Conservation (phyloP, 2,329 filamentous ascomycete genomes). For the Aspergillus spinulosporus region DNA sequence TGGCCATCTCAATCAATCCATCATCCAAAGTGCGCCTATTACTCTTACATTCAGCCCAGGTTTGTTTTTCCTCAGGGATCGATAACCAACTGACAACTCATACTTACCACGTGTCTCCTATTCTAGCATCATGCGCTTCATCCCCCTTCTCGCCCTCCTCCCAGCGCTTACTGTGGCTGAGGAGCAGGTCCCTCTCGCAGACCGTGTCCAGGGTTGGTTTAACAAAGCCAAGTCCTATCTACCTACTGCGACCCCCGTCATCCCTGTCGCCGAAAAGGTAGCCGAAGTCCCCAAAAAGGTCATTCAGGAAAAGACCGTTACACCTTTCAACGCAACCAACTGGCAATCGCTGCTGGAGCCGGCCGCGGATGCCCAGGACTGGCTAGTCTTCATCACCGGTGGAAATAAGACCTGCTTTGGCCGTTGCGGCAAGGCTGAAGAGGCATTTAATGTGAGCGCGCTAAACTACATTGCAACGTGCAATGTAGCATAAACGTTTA, state of each 20-base stretch:
- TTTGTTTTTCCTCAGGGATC: slow-evolving; percentile 17
- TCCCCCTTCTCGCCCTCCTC: slow-evolving; percentile 51
- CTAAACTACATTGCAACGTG: slow-evolving; percentile 5
- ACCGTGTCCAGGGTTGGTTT: slow-evolving; percentile 50
- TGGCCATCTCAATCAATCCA: slow-evolving; percentile 19
- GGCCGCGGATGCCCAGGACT: slow-evolving; percentile 49
- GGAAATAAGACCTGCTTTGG: slow-evolving; percentile 67
- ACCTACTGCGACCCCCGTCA: slow-evolving; percentile 47
- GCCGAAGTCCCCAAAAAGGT: slow-evolving; percentile 46
- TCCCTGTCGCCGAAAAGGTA: slow-evolving; percentile 39
- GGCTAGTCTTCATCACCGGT: slow-evolving; percentile 62
- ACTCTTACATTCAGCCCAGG: slow-evolving; percentile 20
- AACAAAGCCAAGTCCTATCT: slow-evolving; percentile 56
- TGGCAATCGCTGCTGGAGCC: slow-evolving; percentile 55
- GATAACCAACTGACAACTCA: slow-evolving; percentile 1
- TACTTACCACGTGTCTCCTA: slow-evolving; percentile 18
- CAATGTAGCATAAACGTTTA: background rate
- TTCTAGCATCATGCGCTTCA: slow-evolving; percentile 53
- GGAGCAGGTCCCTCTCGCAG: slow-evolving; percentile 56
- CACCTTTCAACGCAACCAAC: slow-evolving; percentile 57
- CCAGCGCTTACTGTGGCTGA: slow-evolving; percentile 56
- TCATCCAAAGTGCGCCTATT: slow-evolving; percentile 25
- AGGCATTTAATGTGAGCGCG: slow-evolving; percentile 51
- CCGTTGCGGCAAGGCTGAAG: slow-evolving; percentile 55
- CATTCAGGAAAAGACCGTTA: slow-evolving; percentile 52